Evolutionary conservation across 2,329 filamentous ascomycete genomes (phyloP).

Genomic region (Cordyceps fumosorosea): DNA sequence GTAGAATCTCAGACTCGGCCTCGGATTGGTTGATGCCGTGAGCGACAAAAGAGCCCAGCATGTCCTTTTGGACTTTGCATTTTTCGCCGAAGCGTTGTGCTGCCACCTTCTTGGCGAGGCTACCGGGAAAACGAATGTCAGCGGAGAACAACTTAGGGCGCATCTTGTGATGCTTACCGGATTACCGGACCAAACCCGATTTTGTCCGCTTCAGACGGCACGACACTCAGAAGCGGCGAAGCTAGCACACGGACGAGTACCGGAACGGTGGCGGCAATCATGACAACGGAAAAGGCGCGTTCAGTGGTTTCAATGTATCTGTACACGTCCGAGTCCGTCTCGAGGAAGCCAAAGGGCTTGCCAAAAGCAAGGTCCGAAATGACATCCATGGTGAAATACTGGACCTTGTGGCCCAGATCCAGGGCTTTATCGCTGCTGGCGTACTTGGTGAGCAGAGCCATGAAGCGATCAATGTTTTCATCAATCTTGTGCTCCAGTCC

Average conservation of each 20-base stretch:
- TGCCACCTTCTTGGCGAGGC: slow-evolving; percentile 38
- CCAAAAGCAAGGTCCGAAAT: slow-evolving; percentile 46
- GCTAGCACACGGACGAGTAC: slow-evolving; percentile 34
- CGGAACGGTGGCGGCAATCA: slow-evolving; percentile 36
- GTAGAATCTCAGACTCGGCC: slow-evolving; percentile 37
- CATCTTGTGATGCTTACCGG: slow-evolving; percentile 27
- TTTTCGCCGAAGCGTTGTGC: slow-evolving; percentile 38
- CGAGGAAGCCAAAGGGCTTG: slow-evolving; percentile 39
- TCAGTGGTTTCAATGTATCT: slow-evolving; percentile 39
- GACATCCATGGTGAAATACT: slow-evolving; percentile 48
- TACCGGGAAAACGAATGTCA: background rate
- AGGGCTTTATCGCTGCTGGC: slow-evolving; percentile 31
- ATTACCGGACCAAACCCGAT: slow-evolving; percentile 36
- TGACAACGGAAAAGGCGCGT: slow-evolving; percentile 36
- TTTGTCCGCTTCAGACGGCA: slow-evolving; percentile 34
- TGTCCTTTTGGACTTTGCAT: slow-evolving; percentile 39
- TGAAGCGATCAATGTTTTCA: slow-evolving; percentile 36
- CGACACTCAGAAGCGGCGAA: slow-evolving; percentile 33
- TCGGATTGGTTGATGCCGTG: slow-evolving; percentile 32
- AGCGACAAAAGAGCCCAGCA: slow-evolving; percentile 40
- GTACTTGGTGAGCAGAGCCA: slow-evolving; percentile 38
- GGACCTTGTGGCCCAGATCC: slow-evolving; percentile 40
- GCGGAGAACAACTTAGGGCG: background rate
- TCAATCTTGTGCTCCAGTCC: slow-evolving; percentile 44
- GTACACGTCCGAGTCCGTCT: slow-evolving; percentile 38